These are phyloP conservation scores for Pisolithus sp. DNA, from an alignment of 768 basidiomycete species.

Conservation along the genomic window DNA sequence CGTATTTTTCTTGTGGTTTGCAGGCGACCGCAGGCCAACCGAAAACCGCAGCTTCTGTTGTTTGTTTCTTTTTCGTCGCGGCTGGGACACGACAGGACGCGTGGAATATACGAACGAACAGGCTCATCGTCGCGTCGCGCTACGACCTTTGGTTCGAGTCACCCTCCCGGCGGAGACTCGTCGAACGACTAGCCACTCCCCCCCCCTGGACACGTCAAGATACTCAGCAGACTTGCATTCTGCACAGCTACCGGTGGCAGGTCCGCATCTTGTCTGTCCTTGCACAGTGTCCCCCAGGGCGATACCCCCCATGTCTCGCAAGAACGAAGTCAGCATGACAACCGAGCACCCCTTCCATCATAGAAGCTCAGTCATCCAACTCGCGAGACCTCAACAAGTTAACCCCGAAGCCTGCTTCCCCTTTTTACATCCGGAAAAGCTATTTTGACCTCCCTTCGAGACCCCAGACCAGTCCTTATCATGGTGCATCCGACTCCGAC, in stretches of 20 bases:
- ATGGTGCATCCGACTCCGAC: conserved; percentile 14
- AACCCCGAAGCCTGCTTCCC: conserved; percentile 11
- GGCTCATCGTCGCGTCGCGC: neutral
- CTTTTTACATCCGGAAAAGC: conserved; percentile 20
- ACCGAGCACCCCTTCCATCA: conserved; percentile 41
- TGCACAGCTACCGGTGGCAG: neutral
- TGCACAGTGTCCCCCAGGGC: neutral
- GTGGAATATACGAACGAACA: neutral
- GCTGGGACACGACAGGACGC: conserved; percentile 6
- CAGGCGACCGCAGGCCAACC: conserved; percentile 5
- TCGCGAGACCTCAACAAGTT: conserved; percentile 40
- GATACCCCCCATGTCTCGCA: conserved; percentile 10
- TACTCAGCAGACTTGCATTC: neutral
- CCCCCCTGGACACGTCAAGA: neutral
- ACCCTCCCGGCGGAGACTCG: neutral
- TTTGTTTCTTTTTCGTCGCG: conserved; percentile 1
- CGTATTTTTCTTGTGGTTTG: neutral
- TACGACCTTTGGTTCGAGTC: neutral
- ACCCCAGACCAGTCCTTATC: conserved; percentile 33
- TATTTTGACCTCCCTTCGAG: conserved; percentile 45
- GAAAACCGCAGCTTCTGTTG: neutral
- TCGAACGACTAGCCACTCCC: neutral
- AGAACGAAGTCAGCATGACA: conserved; percentile 8
- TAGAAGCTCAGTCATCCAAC: conserved; percentile 54
- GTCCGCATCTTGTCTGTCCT: neutral